Conservation (phyloP, 768 basidiomycete genomes). For the Lactarius psammicola region DNA sequence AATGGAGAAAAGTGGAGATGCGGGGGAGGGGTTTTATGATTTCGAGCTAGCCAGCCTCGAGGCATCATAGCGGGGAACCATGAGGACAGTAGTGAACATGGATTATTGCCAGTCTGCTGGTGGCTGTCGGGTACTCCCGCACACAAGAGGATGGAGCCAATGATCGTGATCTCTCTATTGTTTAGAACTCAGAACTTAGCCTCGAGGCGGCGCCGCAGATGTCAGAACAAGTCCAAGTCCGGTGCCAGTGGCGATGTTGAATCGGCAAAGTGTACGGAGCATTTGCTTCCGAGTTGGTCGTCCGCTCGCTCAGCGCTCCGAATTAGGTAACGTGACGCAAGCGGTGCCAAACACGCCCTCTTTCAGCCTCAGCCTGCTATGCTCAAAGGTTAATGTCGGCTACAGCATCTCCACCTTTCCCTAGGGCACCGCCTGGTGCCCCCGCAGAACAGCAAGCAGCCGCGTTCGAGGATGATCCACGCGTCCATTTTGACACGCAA, state of each 20-base stretch:
- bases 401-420: slow-evolving; percentile 21
- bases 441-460: slow-evolving; percentile 57
- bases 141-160: no score
- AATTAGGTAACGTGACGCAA: slow-evolving; percentile 9
- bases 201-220: not conserved
- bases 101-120: no score
- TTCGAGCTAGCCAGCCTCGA: not conserved
- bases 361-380: not conserved
- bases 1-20: slow-evolving; percentile 6
- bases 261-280: no score
- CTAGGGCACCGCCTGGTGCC: slow-evolving; percentile 48
- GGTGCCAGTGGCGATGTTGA: no score
- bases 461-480: slow-evolving; percentile 77
- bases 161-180: not conserved
- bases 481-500: slow-evolving; percentile 75
- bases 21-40: slow-evolving; percentile 7
- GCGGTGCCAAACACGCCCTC: slow-evolving; percentile 24
- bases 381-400: slow-evolving; percentile 15
- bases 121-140: not conserved
- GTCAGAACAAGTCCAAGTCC: no score
- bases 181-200: no score
- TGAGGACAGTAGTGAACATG: slow-evolving; percentile 4
- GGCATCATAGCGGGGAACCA: not conserved
- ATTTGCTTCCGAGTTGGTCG: not conserved
- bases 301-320: not conserved